These are phyloP conservation scores for Pulveroboletus sp. DNA, from an alignment of 768 basidiomycete genomes.

Conservation along the genomic window DNA sequence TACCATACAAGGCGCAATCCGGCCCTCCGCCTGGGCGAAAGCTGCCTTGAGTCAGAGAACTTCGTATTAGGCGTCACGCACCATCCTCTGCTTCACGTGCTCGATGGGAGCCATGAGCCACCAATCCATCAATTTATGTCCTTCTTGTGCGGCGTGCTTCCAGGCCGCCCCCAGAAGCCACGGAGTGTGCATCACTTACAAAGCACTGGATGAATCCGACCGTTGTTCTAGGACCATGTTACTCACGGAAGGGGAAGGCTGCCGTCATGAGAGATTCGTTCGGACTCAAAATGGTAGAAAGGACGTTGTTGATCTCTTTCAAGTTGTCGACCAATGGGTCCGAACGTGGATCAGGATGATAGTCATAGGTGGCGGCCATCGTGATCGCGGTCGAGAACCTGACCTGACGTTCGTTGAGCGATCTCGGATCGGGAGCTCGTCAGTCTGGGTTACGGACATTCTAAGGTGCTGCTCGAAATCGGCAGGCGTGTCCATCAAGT, in stretches of 20 bases:
- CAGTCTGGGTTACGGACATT: not conserved
- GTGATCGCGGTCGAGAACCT: conserved; percentile 36
- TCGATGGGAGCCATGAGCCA: not conserved
- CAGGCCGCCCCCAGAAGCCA: conserved; percentile 7
- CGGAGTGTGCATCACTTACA: conserved; percentile 5
- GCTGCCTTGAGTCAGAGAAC: not conserved
- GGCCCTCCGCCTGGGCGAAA: conserved; percentile 8
- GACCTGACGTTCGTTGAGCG: not conserved
- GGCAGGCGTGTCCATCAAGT: conserved; percentile 10
- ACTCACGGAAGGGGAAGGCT: conserved; percentile 22
- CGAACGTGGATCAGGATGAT: conserved; percentile 30
- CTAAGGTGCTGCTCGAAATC: conserved; percentile 6
- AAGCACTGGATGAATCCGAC: not conserved
- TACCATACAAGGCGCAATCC: conserved; percentile 8
- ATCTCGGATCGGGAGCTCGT: not conserved
- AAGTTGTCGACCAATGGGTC: conserved; percentile 38
- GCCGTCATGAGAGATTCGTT: conserved; percentile 12
- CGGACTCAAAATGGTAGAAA: conserved; percentile 11
- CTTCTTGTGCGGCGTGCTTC: not conserved
- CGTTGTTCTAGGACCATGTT: conserved; percentile 11
- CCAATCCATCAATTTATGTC: conserved; percentile 3
- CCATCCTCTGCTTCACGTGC: not conserved
- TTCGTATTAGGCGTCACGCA: not conserved
- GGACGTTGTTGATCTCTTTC: conserved; percentile 26
- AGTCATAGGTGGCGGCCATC: conserved; percentile 41